Base-by-base conservation (phyloP, 306 rosid genomes). In the Cucurbita ficifolia region DNA sequence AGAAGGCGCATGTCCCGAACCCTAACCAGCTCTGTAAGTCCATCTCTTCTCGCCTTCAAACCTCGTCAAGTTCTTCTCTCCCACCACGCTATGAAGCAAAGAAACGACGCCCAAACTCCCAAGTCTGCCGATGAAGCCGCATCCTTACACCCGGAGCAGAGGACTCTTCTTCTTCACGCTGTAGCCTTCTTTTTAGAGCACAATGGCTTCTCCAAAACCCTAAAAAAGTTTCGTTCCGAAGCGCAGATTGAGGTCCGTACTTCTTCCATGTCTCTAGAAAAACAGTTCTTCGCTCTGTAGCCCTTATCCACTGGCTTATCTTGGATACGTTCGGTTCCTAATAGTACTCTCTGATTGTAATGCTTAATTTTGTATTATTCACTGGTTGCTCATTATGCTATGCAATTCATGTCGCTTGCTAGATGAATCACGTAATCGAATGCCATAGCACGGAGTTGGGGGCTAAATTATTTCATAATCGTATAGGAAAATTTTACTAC, bases 11-110 rank as follows among this genome's bases (percentile, higher is more conserved):
- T 29, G 33, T 29, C 33, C 33, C 33, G 33, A 29, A 29, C 33
- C 33, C 33, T 29, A 29, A 29, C 33, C 33, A 29, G 2, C 3
- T 29, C 33, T 29, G 33, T 29, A 2, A 29, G 2, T 29, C 33
- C 33, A 29, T 29, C 33, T 29, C 33, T 29, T 29, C 33, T 29
- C 33, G 33, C 33, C 33, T 86, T 92, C 55, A 87, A 75, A 33
- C 97, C 97, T 82, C 92, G 89, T 70, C 96, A 86, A 82, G 86
- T 92, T 82, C 35, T 86, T 42, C 87, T 84, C 53, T 70, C 77
- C 8, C 81, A 55, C 62, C 76, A 7, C 50, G 13, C 19, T 55
- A 91, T 86, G 96, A 87, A 78, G 76, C 74, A 51, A 53, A 49
- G 17, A 36, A 49, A 14, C 35, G 39, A 73, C 46, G 11, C 14